phyloP scores from a whole-genome alignment of 768 basidiomycete species.

The Gyrodon lividus region DNA sequence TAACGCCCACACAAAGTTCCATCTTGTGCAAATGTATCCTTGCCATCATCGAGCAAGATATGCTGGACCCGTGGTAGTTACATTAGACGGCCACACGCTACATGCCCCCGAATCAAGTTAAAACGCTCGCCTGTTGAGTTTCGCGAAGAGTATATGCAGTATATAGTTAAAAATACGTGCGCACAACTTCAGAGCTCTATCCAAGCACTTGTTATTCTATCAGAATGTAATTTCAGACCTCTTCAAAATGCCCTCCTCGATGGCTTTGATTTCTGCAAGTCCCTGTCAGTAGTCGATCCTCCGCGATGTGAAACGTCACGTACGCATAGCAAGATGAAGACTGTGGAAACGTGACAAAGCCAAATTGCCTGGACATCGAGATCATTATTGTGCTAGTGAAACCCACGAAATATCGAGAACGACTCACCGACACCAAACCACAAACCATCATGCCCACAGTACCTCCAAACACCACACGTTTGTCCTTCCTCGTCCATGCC shows the following conservation, averaged over 20 bases:
- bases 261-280: slow-evolving; percentile 28
- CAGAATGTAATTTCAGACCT: slow-evolving; percentile 18
- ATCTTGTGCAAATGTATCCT: too few species aligned
- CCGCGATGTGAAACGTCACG: slow-evolving; percentile 7
- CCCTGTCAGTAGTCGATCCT: neutral
- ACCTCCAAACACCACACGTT: slow-evolving; percentile 38
- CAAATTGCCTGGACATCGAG: slow-evolving; percentile 19
- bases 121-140: too few species aligned
- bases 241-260: slow-evolving; percentile 29
- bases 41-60: too few species aligned
- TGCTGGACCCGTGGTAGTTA: too few species aligned
- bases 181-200: neutral
- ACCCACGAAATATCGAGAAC: neutral
- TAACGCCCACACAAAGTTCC: too few species aligned
- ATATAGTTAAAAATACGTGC: too few species aligned
- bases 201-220: neutral
- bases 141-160: too few species aligned
- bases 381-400: neutral
- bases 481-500: slow-evolving; percentile 65
- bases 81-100: too few species aligned
- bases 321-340: slow-evolving; percentile 30
- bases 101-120: too few species aligned
- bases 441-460: slow-evolving; percentile 36
- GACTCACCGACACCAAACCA: slow-evolving; percentile 31
- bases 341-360: slow-evolving; percentile 29